phyloP scores from a whole-genome alignment of 495 filamentous ascomycete genomes.

The Jackrogersella multiformis region DNA sequence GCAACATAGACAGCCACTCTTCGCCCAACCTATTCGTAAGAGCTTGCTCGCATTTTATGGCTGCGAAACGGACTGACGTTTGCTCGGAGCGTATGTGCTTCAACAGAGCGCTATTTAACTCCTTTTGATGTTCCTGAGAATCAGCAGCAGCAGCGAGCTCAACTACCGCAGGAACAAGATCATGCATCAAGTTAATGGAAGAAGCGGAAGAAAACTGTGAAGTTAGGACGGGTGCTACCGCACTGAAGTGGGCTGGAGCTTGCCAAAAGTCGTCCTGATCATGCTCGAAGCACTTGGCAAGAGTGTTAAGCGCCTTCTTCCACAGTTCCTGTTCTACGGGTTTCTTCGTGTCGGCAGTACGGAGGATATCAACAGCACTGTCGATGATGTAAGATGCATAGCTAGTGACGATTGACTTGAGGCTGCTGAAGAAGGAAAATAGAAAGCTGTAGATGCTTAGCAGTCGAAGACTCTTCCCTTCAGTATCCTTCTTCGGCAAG shows the following conservation, averaged over 20 bases:
- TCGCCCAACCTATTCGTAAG: slow-evolving; percentile 83
- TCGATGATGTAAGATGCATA: slow-evolving; percentile 89
- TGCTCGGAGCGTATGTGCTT: slow-evolving; percentile 76
- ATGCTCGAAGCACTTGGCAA: slow-evolving; percentile 78
- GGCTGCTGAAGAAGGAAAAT: slow-evolving; percentile 76
- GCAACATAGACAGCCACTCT: slow-evolving; percentile 88
- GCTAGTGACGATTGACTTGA: slow-evolving; percentile 93
- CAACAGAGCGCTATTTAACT: slow-evolving; percentile 79
- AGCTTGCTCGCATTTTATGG: slow-evolving; percentile 78
- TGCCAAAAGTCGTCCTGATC: slow-evolving; percentile 89
- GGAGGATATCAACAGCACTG: slow-evolving; percentile 70
- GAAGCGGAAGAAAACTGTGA: slow-evolving; percentile 71
- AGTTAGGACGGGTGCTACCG: slow-evolving; percentile 73
- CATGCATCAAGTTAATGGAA: slow-evolving; percentile 47
- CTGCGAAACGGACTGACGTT: slow-evolving; percentile 73
- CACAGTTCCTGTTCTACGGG: slow-evolving; percentile 66
- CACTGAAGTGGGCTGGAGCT: slow-evolving; percentile 81
- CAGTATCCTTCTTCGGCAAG: slow-evolving; percentile 67
- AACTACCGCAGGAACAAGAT: slow-evolving; percentile 67
- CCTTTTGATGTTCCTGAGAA: slow-evolving; percentile 87
- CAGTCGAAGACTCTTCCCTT: slow-evolving; percentile 64
- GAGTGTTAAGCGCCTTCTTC: slow-evolving; percentile 69
- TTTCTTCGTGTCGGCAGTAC: slow-evolving; percentile 57
- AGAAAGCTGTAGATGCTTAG: slow-evolving; percentile 82
- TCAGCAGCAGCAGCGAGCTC: slow-evolving; percentile 82